phyloP scores from a whole-genome alignment of 148 eudicot genomes.

The Vaccinium macrocarpon region DNA sequence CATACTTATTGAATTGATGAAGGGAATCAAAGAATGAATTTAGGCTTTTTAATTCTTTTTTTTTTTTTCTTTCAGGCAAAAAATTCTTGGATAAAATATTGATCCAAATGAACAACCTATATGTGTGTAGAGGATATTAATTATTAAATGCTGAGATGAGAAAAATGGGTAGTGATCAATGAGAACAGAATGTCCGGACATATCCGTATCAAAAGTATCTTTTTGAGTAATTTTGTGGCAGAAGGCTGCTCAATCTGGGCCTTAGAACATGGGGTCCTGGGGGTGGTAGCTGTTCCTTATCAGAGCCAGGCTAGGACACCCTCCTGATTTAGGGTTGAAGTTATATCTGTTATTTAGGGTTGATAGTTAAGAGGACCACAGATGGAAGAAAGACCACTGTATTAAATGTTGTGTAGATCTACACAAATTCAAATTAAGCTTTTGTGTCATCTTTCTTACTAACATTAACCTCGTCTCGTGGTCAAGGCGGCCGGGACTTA shows the following conservation, averaged over 20 bases:
- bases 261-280: conserved; percentile 13
- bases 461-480: no score
- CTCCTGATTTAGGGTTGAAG: not conserved
- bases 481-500: no score
- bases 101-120: not conserved
- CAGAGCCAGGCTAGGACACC: not conserved
- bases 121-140: not conserved
- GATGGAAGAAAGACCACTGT: not conserved
- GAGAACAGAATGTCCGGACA: conserved; percentile 3
- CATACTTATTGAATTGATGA: no score
- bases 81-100: not conserved
- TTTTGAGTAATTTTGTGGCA: not conserved
- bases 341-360: not conserved
- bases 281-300: not conserved
- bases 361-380: not conserved
- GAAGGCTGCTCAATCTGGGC: conserved; percentile 3
- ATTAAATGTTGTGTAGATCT: not conserved
- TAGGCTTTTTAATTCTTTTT: not conserved
- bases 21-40: no score
- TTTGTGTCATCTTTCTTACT: no score
- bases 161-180: not conserved
- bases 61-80: not conserved
- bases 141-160: not conserved
- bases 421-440: no score
- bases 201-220: not conserved